Percentiles rank a stretch among this genome's conserved stretches.
Evolutionary conservation across 768 basidiomycete species (phyloP).

Genomic region (Phlebiopsis flavidoalba): DNA sequence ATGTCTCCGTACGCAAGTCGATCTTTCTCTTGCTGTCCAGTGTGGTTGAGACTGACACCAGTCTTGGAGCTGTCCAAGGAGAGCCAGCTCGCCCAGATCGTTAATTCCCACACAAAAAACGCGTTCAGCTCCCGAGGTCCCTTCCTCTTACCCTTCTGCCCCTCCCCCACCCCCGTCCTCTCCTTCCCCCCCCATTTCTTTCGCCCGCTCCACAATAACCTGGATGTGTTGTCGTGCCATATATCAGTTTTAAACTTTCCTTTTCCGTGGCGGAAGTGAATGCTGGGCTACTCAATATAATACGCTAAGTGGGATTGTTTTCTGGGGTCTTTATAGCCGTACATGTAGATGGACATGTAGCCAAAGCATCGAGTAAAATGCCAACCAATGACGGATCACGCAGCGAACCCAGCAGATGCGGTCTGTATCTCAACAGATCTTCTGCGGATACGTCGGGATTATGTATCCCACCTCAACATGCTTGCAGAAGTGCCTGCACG

Average conservation of each 20-base stretch:
- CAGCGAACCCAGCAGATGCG: slow-evolving; percentile 46
- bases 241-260: no score
- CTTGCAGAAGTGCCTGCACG: slow-evolving; percentile 37
- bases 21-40: slow-evolving; percentile 28
- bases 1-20: slow-evolving; percentile 17
- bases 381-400: slow-evolving; percentile 43
- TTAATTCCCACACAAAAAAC: no score
- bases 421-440: slow-evolving; percentile 37
- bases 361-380: slow-evolving; percentile 46
- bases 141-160: no score
- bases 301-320: slow-evolving; percentile 54
- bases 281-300: slow-evolving; percentile 27
- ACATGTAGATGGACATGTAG: slow-evolving; percentile 46
- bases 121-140: no score
- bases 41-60: slow-evolving; percentile 42
- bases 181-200: no score
- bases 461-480: slow-evolving; percentile 21
- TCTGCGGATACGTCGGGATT: not conserved
- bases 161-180: no score
- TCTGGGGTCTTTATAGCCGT: slow-evolving; percentile 45
- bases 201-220: no score
- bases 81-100: no score
- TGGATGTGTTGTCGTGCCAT: no score
- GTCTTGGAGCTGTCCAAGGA: slow-evolving; percentile 61
- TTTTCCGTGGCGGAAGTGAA: no score